These are phyloP conservation scores for Bertia moriformis DNA, from an alignment of 2,329 filamentous ascomycete species.

Conservation along the genomic window DNA sequence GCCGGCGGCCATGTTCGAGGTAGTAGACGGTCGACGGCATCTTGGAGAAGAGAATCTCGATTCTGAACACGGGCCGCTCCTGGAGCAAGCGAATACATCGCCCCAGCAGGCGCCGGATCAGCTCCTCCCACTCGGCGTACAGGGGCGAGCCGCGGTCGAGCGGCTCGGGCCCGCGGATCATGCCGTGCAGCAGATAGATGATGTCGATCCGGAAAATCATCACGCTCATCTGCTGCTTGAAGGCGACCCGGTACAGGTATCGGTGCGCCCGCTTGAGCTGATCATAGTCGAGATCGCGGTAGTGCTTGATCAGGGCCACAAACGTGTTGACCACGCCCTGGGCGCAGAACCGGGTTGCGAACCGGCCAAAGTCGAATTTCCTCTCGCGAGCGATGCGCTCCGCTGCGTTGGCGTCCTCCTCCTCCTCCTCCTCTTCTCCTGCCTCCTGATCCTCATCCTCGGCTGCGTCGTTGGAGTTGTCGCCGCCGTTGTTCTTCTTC, in stretches of 20 bases:
- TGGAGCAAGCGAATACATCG: constrained; percentile 73
- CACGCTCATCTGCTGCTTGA: constrained; percentile 84
- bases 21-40: constrained; percentile 70
- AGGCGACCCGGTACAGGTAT: constrained; percentile 84
- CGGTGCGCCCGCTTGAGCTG: constrained; percentile 86
- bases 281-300: constrained; percentile 60
- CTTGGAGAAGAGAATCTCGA: constrained; percentile 93
- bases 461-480: constrained; percentile 26
- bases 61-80: constrained; percentile 69
- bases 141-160: constrained; percentile 50
- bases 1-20: constrained; percentile 79
- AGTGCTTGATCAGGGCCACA: constrained; percentile 63
- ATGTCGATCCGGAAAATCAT: constrained; percentile 86
- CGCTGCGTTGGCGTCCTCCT: too few relatives aligned
- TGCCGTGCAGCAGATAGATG: constrained; percentile 70
- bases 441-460: constrained; percentile 53
- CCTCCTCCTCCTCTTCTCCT: constrained; percentile 56
- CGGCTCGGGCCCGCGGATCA: constrained; percentile 77
- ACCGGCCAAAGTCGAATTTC: constrained; percentile 84
- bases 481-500: constrained; percentile 14
- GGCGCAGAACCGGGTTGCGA: constrained; percentile 65
- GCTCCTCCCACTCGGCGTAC: constrained; percentile 81
- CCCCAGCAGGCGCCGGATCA: constrained; percentile 70
- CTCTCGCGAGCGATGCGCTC: constrained; percentile 64
- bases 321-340: constrained; percentile 85